Evolutionary conservation across 140 eudicot genomes (phyloP), one percentile per base, ranked within the genome.

Genomic region (Oenanthe javanica): DNA sequence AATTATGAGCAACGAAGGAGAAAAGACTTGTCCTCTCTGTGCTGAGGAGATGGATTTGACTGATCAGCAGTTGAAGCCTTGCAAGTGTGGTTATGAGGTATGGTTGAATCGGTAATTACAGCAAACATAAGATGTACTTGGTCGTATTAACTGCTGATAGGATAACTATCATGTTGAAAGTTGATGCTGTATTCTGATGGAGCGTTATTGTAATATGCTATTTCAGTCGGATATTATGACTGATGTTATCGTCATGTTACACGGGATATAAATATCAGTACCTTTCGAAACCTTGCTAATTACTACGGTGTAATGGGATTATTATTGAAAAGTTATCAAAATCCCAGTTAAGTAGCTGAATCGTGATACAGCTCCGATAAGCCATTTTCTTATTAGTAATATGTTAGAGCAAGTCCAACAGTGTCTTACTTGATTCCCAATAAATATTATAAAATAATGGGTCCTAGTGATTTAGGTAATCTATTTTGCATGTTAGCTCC

Each of bases 1-100:
- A 89, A 93, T 80, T 89, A 93, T 93, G 98, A 91, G 93, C 67
- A 95, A 91, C 23, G 87, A 93, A 84, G 98, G 98, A 76, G 98
- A 93, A 79, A 93, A 88, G 89, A 91, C 95, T 81, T 93, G 98
- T 79, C 98, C 98, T 82, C 98, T 93, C 79, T 93, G 98, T 82
- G 95, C 98, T 69, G 98, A 93, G 81, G 98, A 93, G 86, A 93
- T 93, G 98, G 98, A 93, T 86, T 85, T 93, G 90, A 93, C 98
- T 5, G 98, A 93, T 88, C 98, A 91, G 87, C 98, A 93, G 83
- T 85, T 93, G 85, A 91, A 81, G 89, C 98, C 98, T 79, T 93
- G 98, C 98, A 93, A 82, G 88, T 93, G 98, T 81, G 98, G 98
- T 46, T 93, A 93, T 77, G 97, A 91, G 87, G 98, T 93, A 55